phyloP scores from a whole-genome alignment of 2,329 filamentous ascomycete species.

The Epichloe bromicola region DNA sequence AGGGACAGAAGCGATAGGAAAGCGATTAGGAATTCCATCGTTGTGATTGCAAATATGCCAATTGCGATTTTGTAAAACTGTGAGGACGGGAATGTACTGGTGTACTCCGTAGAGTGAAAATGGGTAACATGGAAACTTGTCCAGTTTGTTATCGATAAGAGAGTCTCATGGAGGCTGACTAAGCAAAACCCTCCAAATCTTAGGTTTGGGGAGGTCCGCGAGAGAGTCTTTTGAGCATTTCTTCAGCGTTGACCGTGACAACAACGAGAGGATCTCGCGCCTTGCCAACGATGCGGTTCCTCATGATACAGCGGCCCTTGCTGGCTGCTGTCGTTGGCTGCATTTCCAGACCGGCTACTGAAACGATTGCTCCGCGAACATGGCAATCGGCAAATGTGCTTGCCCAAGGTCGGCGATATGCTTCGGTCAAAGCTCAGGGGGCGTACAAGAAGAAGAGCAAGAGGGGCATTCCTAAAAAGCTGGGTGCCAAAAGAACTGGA shows the following conservation, averaged over 20 bases:
- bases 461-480: conserved; percentile 59
- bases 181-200: conserved; percentile 5
- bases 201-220: background rate
- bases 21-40: conserved; percentile 24
- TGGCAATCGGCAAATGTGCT: conserved; percentile 25
- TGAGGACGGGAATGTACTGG: too few species aligned
- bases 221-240: background rate
- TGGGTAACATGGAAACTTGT: background rate
- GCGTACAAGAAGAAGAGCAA: conserved; percentile 52
- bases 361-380: background rate
- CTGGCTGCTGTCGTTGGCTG: conserved; percentile 21
- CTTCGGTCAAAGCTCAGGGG: conserved; percentile 51
- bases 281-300: conserved; percentile 29
- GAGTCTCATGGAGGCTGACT: background rate
- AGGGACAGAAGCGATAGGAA: conserved; percentile 48
- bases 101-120: too few species aligned
- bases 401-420: conserved; percentile 39
- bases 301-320: conserved; percentile 33
- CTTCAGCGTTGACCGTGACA: background rate
- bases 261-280: background rate
- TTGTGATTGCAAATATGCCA: conserved; percentile 3
- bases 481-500: conserved; percentile 87
- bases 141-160: conserved; percentile 1
- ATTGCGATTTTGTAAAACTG: too few species aligned
- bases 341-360: background rate